These are phyloP conservation scores for Gossypium schwendimanii DNA, from an alignment of 441 rosid species.

Conservation along the genomic window DNA sequence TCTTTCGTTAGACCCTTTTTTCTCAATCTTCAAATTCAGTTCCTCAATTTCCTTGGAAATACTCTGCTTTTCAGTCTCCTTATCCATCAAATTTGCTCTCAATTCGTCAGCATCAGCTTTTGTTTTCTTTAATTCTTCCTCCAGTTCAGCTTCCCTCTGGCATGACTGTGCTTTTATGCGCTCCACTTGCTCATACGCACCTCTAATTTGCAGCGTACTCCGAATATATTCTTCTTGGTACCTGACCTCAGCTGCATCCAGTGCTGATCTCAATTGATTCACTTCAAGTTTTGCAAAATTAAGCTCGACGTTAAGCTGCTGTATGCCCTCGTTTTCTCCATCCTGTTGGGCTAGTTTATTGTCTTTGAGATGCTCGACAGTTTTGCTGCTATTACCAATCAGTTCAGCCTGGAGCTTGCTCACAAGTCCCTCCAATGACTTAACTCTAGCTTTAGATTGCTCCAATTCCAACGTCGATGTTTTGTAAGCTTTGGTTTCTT, in stretches of 20 bases:
- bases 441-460: slow-evolving; percentile 50
- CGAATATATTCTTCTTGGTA: slow-evolving; percentile 80
- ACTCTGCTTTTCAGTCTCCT: slow-evolving; percentile 43
- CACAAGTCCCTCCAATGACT: slow-evolving; percentile 55
- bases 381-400: slow-evolving; percentile 19
- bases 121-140: slow-evolving; percentile 37
- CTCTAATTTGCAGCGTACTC: slow-evolving; percentile 76
- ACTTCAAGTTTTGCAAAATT: slow-evolving; percentile 45
- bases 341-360: slow-evolving; percentile 13
- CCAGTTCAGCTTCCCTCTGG: slow-evolving; percentile 41
- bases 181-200: slow-evolving; percentile 73
- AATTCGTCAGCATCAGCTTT: slow-evolving; percentile 36
- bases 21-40: slow-evolving; percentile 31
- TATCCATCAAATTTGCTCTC: slow-evolving; percentile 39
- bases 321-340: slow-evolving; percentile 33
- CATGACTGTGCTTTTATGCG: slow-evolving; percentile 35
- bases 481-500: slow-evolving; percentile 55
- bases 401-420: slow-evolving; percentile 49
- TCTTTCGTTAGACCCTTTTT: slow-evolving; percentile 25
- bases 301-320: slow-evolving; percentile 49
- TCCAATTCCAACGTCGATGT: slow-evolving; percentile 54
- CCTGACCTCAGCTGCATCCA: slow-evolving; percentile 68
- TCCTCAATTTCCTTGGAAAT: slow-evolving; percentile 33
- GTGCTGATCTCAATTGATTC: slow-evolving; percentile 51
- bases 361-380: background rate